These are phyloP conservation scores for Pleurotus tuoliensis DNA, from an alignment of 768 basidiomycete genomes.

Conservation along the genomic window DNA sequence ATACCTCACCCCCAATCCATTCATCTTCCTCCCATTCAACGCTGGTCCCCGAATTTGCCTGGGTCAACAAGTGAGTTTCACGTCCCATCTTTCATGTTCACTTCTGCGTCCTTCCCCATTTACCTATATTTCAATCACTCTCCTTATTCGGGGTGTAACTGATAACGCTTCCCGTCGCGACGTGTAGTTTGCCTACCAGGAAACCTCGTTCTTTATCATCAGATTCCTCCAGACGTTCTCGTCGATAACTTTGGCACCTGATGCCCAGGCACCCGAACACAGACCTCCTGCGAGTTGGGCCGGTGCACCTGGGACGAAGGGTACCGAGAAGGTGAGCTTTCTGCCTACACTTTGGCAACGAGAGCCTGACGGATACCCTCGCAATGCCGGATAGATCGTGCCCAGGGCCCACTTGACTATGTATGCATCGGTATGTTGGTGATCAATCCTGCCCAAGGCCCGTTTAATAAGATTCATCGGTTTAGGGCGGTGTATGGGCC, in stretches of 20 bases:
- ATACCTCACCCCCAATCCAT: conserved; percentile 40
- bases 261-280: conserved; percentile 36
- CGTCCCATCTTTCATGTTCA: background rate
- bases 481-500: conserved; percentile 1
- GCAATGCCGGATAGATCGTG: conserved; percentile 9
- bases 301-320: conserved; percentile 27
- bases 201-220: conserved; percentile 52
- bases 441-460: background rate
- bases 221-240: conserved; percentile 48
- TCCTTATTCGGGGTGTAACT: too few relatives aligned
- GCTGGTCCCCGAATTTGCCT: conserved; percentile 35
- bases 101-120: background rate
- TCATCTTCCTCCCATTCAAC: conserved; percentile 38
- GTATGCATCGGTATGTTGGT: conserved; percentile 37
- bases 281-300: conserved; percentile 42
- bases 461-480: background rate
- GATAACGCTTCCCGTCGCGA: too few relatives aligned
- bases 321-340: conserved; percentile 31
- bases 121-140: too few relatives aligned
- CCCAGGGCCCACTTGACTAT: conserved; percentile 50
- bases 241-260: conserved; percentile 36
- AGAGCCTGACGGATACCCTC: conserved; percentile 41
- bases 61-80: conserved; percentile 32
- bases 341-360: conserved; percentile 18
- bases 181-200: conserved; percentile 48